These are phyloP conservation scores for Boechera retrofracta DNA, from an alignment of 345 rosid species.

Conservation along the genomic window DNA sequence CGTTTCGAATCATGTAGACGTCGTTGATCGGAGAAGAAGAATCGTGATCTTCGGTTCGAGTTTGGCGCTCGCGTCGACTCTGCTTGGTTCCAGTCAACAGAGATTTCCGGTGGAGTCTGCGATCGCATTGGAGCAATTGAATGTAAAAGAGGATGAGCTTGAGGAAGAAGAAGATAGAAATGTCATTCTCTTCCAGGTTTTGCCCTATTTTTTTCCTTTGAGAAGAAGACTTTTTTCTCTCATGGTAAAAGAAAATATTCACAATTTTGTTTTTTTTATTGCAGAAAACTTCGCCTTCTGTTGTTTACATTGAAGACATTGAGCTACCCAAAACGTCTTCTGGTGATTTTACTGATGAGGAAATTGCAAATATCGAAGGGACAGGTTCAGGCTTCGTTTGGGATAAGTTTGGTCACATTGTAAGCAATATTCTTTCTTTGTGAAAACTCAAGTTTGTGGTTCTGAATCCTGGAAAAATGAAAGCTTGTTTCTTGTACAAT, in stretches of 20 bases:
- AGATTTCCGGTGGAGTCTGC: constrained; percentile 45
- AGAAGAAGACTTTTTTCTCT: background rate
- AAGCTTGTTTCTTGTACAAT: constrained; percentile 13
- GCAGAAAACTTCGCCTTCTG: constrained; percentile 76
- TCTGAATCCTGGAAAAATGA: background rate
- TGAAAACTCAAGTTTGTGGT: background rate
- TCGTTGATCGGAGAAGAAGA: constrained; percentile 46
- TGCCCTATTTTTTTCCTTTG: background rate
- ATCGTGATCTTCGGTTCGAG: constrained; percentile 55
- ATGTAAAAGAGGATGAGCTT: constrained; percentile 53
- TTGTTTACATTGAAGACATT: constrained; percentile 75
- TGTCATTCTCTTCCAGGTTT: constrained; percentile 78
- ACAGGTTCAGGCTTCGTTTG: constrained; percentile 94
- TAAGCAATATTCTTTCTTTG: constrained; percentile 42
- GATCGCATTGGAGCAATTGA: constrained; percentile 45
- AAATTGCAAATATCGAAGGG: constrained; percentile 72
- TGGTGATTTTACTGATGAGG: constrained; percentile 45
- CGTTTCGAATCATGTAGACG: constrained; percentile 30
- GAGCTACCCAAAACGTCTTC: constrained; percentile 56
- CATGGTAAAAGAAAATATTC: background rate
- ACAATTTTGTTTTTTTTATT: background rate
- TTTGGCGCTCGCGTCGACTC: constrained; percentile 39
- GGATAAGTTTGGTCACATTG: constrained; percentile 97
- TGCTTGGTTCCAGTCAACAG: constrained; percentile 38
- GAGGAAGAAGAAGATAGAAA: constrained; percentile 75